Base-by-base conservation (phyloP, 805 yeast genomes). In the Pichia sporocuriosa region DNA sequence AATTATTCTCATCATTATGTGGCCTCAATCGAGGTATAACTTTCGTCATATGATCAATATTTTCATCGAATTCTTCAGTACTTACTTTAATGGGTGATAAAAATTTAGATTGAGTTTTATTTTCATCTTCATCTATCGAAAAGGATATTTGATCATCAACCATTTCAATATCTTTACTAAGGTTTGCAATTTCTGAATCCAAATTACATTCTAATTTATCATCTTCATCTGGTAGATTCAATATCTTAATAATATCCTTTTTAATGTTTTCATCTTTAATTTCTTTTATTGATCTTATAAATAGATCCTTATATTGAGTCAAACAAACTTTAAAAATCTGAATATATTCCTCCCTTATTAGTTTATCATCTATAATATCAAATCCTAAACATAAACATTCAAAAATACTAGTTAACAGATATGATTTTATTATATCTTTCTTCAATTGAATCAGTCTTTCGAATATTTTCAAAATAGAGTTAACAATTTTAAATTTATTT, bases 31-130 rank as follows among this genome's bases (percentile, higher is more conserved):
- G 50, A 2, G 56, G 58, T 12, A 58, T 39, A 20, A 59, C 51
- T 53, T 53, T 56, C 1, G 65, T 60, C 43, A 60, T 43, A 6
- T 57, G 61, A 41, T 56, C 62, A 10, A 51, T 56, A 40, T 51
- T 46, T 10, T 39, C 43, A 20, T 43, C 46, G 6, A 43, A 40
- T 16, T 49, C 51, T 9, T 49, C 55, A 4, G 41, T 37, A 7
- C 34, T 19, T 21, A 39, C 35, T 10, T 37, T 32, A n/a, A 26
- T 31, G 10, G 42, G 39, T 17, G 46, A 40, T 30, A 35, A 35
- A n/a, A 37, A 23, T 17, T 21, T 17, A n/a, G n/a, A n/a, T n/a
- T n/a, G 29, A 9, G 33, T 31, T 26, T 16, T 9, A 27, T 42
- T 32, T 7, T 25, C 40, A 16, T 41, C 48, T 4, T 31, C 32